Evolutionary conservation across 148 eudicot species (phyloP), one percentile per base, ranked within the genome.

Genomic region (Nepenthes gracilis): DNA sequence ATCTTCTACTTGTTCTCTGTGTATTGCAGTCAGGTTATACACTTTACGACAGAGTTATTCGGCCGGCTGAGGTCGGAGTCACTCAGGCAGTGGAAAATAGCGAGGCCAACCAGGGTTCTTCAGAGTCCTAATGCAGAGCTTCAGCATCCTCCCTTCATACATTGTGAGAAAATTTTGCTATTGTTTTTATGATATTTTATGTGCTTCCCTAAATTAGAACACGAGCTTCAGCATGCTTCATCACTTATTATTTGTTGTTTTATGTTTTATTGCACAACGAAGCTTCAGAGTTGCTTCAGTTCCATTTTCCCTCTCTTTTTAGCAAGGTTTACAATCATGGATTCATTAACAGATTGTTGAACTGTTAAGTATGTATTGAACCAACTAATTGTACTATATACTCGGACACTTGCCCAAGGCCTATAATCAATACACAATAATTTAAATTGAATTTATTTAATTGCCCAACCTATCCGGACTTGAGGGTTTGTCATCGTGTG

Each of bases 31-130:
- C 83, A 36, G 96, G 98, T 40, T 93, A 84, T 70, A 66, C 61
- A 57, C 74, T 93, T 61, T 85, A 93, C 52, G 95, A 86, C 59
- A 82, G 98, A 70, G 70, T 93, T 64, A 74, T 93, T 60, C 78
- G 98, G 64, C 98, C 98, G 35, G 96, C 98, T 47, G 98, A 93
- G 74, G 98, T 93, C 60, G 98, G 96, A 33, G 98, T 93, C 62
- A 93, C 95, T 1, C 76, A 64, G 38, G 83, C 80, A 36, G 47
- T 35, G 37, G 77, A 78, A 66, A 73, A 65, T n/a, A 23, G 23
- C 23, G 76, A 77, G 61, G 71, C 73, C 55, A 56, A 68, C 34
- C 32, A 70, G 59, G 65, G 61, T 32, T 66, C 78, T 33, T 9
- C 33, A 32, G 45, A 40, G 45, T 40, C 8, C 8, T 40, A 3